Evolutionary conservation across 75 land plant genomes (phyloP).

Genomic region (Sequoiadendron giganteum): DNA sequence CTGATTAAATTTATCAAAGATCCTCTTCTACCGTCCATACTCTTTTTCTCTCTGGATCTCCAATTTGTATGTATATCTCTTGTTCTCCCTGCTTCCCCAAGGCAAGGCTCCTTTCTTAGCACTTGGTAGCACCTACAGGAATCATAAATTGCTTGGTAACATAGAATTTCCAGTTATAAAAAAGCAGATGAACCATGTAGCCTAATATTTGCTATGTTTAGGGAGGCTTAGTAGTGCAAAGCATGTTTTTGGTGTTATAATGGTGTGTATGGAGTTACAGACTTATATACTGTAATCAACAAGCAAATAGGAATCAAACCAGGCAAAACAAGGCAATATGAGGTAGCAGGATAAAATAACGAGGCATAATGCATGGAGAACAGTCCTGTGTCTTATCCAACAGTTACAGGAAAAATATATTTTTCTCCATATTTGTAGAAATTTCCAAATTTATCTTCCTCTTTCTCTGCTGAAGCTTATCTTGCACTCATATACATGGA

Average conservation of each 20-base stretch:
- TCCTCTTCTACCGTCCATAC: background rate
- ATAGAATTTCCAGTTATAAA: background rate
- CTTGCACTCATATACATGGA: background rate
- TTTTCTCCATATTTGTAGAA: background rate
- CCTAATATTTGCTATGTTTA: background rate
- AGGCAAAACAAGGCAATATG: background rate
- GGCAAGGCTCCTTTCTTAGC: background rate
- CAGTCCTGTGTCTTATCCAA: background rate
- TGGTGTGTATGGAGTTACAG: background rate
- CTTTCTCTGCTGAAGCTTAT: background rate
- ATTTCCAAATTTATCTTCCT: background rate
- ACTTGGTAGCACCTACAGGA: background rate
- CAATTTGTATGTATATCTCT: background rate
- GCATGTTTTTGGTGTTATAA: background rate
- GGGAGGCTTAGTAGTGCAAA: background rate
- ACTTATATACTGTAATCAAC: background rate
- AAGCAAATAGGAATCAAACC: background rate
- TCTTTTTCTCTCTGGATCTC: background rate
- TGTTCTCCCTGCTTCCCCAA: background rate
- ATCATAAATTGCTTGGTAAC: background rate
- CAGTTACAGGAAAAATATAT: background rate
- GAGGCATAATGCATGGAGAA: background rate
- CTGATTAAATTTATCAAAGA: background rate
- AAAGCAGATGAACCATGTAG: background rate
- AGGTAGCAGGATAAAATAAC: background rate